phyloP scores from a whole-genome alignment of 768 basidiomycete species.

The Leccinum uliginosum region DNA sequence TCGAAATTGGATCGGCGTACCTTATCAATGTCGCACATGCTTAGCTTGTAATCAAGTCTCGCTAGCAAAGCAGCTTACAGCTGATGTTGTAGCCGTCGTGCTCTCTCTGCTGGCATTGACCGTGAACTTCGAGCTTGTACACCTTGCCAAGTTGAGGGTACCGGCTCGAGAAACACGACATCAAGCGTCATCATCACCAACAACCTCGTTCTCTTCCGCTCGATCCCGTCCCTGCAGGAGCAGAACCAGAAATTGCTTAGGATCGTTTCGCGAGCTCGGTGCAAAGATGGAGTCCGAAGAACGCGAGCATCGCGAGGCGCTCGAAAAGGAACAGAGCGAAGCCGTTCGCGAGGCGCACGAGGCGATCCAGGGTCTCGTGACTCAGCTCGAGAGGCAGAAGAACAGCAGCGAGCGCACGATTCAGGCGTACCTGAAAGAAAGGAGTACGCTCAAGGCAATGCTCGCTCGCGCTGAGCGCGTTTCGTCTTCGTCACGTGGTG shows the following conservation, averaged over 20 bases:
- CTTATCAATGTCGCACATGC: too few species aligned
- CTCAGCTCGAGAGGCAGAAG: conserved; percentile 76
- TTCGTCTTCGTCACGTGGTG: conserved; percentile 10
- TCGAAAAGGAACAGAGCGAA: conserved; percentile 71
- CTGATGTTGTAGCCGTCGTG: too few species aligned
- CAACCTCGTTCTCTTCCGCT: conserved; percentile 85
- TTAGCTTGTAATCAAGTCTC: too few species aligned
- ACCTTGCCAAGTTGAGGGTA: too few species aligned
- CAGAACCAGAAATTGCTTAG: conserved; percentile 89
- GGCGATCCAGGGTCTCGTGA: conserved; percentile 77
- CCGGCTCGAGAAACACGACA: too few species aligned
- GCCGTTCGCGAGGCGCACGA: conserved; percentile 87
- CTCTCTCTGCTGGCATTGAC: too few species aligned
- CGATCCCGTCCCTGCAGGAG: conserved; percentile 74
- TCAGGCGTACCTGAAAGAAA: conserved; percentile 80
- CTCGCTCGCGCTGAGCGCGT: conserved; percentile 48
- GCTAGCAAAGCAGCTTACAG: too few species aligned
- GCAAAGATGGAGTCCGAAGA: conserved; percentile 83
- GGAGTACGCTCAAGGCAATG: conserved; percentile 79
- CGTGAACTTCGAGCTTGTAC: too few species aligned
- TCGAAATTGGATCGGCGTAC: too few species aligned
- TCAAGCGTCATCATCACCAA: conserved; percentile 82
- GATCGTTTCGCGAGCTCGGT: conserved; percentile 79
- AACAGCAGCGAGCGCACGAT: conserved; percentile 64
- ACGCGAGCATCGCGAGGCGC: conserved; percentile 61